Conservation (phyloP, 2,329 filamentous ascomycete species). For the Xylaria sp. region DNA sequence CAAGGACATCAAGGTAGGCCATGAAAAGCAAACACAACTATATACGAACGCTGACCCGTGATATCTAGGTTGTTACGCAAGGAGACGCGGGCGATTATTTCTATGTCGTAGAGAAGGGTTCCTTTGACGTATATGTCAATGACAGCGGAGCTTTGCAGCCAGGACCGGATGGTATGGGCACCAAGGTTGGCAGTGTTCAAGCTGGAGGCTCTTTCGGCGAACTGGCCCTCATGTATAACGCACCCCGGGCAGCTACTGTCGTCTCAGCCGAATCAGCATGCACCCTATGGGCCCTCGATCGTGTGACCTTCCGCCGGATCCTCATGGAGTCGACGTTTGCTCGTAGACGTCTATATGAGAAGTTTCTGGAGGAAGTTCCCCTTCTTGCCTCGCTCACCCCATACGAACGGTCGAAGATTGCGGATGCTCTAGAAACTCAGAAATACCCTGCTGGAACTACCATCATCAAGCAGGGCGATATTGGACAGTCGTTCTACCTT, state of each 20-base stretch:
- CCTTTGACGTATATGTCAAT: conserved; percentile 93
- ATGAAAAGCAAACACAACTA: background rate
- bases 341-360: conserved; percentile 95
- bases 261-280: conserved; percentile 81
- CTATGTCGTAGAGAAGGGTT: conserved; percentile 92
- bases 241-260: conserved; percentile 93
- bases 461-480: conserved; percentile 93
- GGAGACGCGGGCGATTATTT: conserved; percentile 97
- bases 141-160: conserved; percentile 78
- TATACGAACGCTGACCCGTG: background rate
- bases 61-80: conserved; percentile 86
- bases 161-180: conserved; percentile 83
- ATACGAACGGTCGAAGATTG: conserved; percentile 97
- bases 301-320: conserved; percentile 95
- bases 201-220: conserved; percentile 96
- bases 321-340: conserved; percentile 98
- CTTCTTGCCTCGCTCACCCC: conserved; percentile 83
- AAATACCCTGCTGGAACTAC: conserved; percentile 82
- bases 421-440: conserved; percentile 90
- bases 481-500: conserved; percentile 90
- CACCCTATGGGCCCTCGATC: conserved; percentile 93
- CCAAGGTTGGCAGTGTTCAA: conserved; percentile 82
- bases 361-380: conserved; percentile 93
- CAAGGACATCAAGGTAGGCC: conserved; percentile 76
- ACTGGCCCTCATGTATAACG: conserved; percentile 98